Percentiles rank a stretch among this genome's conserved stretches.
These are phyloP conservation scores for Colletotrichum salicis DNA, from an alignment of 2,329 filamentous ascomycete species.

Conservation along the genomic window DNA sequence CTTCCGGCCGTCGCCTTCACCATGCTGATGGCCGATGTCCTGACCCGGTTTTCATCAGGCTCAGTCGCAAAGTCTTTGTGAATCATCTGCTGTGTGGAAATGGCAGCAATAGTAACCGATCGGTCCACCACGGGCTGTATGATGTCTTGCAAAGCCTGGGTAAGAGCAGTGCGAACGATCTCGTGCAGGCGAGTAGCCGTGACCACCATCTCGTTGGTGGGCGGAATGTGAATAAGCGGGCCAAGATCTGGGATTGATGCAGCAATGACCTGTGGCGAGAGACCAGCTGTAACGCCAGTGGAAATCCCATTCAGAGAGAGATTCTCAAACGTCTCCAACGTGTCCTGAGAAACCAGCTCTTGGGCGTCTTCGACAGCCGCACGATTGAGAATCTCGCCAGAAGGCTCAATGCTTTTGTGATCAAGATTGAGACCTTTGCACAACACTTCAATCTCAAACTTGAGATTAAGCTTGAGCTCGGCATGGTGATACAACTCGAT, in stretches of 20 bases:
- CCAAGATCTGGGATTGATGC: constrained; percentile 87
- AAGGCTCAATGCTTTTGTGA: constrained; percentile 89
- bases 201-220: constrained; percentile 82
- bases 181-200: constrained; percentile 73
- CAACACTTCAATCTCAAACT: constrained; percentile 98
- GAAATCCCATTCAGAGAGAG: constrained; percentile 80
- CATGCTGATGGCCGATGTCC: constrained; percentile 89
- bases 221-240: constrained; percentile 81
- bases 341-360: constrained; percentile 71
- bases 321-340: constrained; percentile 84
- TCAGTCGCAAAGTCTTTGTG: constrained; percentile 97
- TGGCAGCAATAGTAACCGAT: constrained; percentile 96
- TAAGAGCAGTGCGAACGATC: constrained; percentile 88
- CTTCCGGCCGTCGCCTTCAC: constrained; percentile 95
- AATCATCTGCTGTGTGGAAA: constrained; percentile 94
- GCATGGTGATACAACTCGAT: constrained; percentile 94
- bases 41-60: constrained; percentile 85
- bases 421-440: constrained; percentile 94
- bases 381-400: constrained; percentile 84
- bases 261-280: constrained; percentile 81
- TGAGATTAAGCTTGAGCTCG: constrained; percentile 94
- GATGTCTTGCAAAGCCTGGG: constrained; percentile 92
- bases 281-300: constrained; percentile 74
- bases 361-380: constrained; percentile 70
- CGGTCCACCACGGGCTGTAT: constrained; percentile 97